Conservation (phyloP, 768 basidiomycete species). For the Butyriboletus loyo region DNA sequence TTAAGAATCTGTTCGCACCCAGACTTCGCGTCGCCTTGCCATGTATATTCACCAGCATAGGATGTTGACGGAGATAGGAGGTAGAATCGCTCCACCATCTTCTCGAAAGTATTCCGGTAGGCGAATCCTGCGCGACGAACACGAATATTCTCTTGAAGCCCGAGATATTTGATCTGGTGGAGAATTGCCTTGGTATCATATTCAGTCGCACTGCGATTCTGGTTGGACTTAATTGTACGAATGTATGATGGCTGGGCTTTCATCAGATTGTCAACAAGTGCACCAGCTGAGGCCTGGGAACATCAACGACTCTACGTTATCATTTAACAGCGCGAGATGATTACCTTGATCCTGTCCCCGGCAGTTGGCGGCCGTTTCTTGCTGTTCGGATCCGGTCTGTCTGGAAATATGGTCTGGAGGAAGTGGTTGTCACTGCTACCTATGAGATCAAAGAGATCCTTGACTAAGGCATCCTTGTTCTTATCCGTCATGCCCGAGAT, state of each 20-base stretch:
- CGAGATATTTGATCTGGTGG: slow-evolving; percentile 99
- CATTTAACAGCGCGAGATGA: background rate
- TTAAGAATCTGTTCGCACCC: slow-evolving; percentile 91
- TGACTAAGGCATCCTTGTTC: slow-evolving; percentile 96
- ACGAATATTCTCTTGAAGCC: slow-evolving; percentile 96
- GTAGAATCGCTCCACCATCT: slow-evolving; percentile 99
- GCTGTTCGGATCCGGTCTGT: slow-evolving; percentile 91
- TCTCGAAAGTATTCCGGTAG: slow-evolving; percentile 96
- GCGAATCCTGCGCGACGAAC: slow-evolving; percentile 98
- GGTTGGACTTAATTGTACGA: slow-evolving; percentile 98
- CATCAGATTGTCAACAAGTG: slow-evolving; percentile 97
- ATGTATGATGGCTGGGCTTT: slow-evolving; percentile 97
- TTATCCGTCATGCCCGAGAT: slow-evolving; percentile 99
- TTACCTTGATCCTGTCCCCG: slow-evolving; percentile 94
- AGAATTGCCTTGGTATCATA: slow-evolving; percentile 94
- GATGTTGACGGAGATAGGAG: slow-evolving; percentile 92
- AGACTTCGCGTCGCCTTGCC: slow-evolving; percentile 86
- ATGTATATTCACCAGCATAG: slow-evolving; percentile 98
- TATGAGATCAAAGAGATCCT: slow-evolving; percentile 90
- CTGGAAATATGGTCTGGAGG: slow-evolving; percentile 86
- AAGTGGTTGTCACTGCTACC: slow-evolving; percentile 79
- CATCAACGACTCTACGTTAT: background rate
- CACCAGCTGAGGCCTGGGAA: slow-evolving; percentile 80
- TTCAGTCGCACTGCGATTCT: slow-evolving; percentile 88
- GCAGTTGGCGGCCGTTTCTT: slow-evolving; percentile 98